Conservation (phyloP, 2,329 filamentous ascomycete genomes). For the Fusarium cyanostomum region DNA sequence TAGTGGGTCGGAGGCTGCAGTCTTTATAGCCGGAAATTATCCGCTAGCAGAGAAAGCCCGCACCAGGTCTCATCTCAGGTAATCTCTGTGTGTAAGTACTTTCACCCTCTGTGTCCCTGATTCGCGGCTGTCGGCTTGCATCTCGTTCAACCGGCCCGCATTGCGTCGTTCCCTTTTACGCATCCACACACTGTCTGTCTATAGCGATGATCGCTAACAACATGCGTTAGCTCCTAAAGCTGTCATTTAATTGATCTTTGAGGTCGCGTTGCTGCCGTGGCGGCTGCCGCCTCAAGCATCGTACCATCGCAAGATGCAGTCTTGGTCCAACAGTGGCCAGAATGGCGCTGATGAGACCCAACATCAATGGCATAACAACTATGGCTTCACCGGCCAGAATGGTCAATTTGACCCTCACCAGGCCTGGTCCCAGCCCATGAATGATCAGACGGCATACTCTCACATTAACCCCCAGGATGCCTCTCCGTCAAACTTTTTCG, state of each 20-base stretch:
- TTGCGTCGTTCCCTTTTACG: constrained; percentile 28
- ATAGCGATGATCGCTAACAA: constrained; percentile 45
- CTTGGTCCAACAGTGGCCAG: constrained; percentile 51
- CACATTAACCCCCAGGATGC: constrained; percentile 47
- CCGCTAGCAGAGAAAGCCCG: constrained; percentile 30
- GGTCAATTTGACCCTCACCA: constrained; percentile 53
- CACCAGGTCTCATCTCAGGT: constrained; percentile 34
- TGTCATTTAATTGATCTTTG: constrained; percentile 36
- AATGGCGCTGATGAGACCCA: constrained; percentile 49
- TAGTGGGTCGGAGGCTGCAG: constrained; percentile 37
- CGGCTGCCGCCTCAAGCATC: constrained; percentile 36
- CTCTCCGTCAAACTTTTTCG: constrained; percentile 49
- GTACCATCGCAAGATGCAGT: constrained; percentile 50
- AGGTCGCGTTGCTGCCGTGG: constrained; percentile 34
- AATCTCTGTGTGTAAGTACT: constrained; percentile 41
- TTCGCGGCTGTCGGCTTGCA: constrained; percentile 15
- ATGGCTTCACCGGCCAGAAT: constrained; percentile 46
- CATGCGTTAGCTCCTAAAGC: constrained; percentile 44
- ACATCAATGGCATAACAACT: constrained; percentile 49
- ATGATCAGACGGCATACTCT: constrained; percentile 47
- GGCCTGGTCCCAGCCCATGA: constrained; percentile 50
- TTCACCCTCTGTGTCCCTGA: constrained; percentile 14
- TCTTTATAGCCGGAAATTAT: constrained; percentile 32
- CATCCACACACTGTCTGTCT: constrained; percentile 30
- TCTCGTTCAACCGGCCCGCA: constrained; percentile 14